Percentiles rank a stretch among this genome's conserved stretches.
These are phyloP conservation scores for Rhododendron ferrugineum DNA, from an alignment of 148 eudicot species.

Conservation along the genomic window DNA sequence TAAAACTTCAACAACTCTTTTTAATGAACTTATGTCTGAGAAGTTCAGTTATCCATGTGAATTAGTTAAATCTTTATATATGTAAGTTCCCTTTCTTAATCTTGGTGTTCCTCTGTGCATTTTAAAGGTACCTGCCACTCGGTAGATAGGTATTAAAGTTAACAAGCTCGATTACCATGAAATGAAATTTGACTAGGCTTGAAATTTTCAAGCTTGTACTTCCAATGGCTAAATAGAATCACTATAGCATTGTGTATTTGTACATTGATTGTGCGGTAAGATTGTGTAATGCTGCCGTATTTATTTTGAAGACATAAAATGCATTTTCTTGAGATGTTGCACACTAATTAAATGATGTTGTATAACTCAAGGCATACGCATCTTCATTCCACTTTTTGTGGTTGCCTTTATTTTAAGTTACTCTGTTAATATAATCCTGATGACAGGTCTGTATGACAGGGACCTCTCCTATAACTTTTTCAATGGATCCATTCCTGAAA, in stretches of 20 bases:
- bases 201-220: neutral
- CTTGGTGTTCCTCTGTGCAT: neutral
- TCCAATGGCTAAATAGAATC: neutral
- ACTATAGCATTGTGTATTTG: neutral
- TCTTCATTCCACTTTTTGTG: neutral
- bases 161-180: neutral
- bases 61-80: neutral
- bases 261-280: neutral
- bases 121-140: neutral
- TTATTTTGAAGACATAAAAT: neutral
- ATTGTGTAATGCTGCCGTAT: neutral
- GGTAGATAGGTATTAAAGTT: neutral
- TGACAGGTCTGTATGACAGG: conserved; percentile 42
- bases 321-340: neutral
- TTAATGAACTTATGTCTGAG: neutral
- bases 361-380: neutral
- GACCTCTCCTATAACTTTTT: conserved; percentile 89
- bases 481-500: conserved; percentile 92
- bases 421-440: neutral
- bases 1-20: neutral
- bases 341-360: neutral
- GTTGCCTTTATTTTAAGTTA: neutral
- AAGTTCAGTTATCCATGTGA: neutral
- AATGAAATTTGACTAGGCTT: neutral
- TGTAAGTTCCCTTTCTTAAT: neutral